These are phyloP conservation scores for Teunomyces barrocoloradensis DNA, from an alignment of 805 yeast species.

Conservation along the genomic window DNA sequence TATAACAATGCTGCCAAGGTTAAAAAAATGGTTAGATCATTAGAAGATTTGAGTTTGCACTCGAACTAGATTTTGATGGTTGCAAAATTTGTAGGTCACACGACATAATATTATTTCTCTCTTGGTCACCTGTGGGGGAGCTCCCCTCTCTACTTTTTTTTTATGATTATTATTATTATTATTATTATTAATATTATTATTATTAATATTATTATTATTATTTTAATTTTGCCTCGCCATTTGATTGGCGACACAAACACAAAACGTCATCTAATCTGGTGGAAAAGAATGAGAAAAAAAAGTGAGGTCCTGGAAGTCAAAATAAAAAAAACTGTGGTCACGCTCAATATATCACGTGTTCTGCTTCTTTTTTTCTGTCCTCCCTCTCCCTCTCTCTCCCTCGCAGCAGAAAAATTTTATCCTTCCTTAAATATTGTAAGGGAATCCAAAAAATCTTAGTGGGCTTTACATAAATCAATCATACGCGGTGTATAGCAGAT, in stretches of 20 bases:
- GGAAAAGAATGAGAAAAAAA: not conserved
- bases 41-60: constrained; percentile 9
- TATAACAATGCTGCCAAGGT: constrained; percentile 28
- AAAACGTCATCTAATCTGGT: too few relatives aligned
- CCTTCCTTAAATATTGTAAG: not conserved
- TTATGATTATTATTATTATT: too few relatives aligned
- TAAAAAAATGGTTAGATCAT: constrained; percentile 26
- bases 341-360: not conserved
- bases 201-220: too few relatives aligned
- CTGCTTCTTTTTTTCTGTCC: too few relatives aligned
- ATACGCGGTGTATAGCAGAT: constrained; percentile 1
- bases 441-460: too few relatives aligned
- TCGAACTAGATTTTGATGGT: constrained; percentile 1
- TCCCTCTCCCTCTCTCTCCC: too few relatives aligned
- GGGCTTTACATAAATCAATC: not conserved
- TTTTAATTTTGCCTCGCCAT: too few relatives aligned
- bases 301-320: not conserved
- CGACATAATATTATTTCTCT: constrained; percentile 1
- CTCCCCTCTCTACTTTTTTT: too few relatives aligned
- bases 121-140: not conserved
- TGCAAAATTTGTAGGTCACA: constrained; percentile 3
- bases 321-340: not conserved
- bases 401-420: not conserved
- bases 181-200: too few relatives aligned
- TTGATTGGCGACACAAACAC: too few relatives aligned